phyloP scores from a whole-genome alignment of 2,329 filamentous ascomycete genomes.

The Aspergillus novoparasiticus region DNA sequence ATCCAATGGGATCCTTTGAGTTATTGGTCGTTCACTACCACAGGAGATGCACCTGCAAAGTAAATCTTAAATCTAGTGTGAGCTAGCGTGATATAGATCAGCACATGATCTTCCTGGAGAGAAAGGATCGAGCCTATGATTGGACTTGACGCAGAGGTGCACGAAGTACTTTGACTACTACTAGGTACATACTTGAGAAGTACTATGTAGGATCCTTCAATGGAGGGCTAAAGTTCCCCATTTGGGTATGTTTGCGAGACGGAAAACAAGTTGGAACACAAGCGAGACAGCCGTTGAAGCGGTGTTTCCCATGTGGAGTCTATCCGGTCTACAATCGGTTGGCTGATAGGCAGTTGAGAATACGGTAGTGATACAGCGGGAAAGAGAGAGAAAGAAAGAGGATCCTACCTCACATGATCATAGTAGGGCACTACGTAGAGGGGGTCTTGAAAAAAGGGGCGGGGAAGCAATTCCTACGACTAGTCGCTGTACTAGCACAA shows the following conservation, averaged over 20 bases:
- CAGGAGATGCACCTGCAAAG: constrained; percentile 1
- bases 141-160: background rate
- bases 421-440: constrained; percentile 3
- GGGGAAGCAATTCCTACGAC: background rate
- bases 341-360: constrained; percentile 14
- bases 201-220: background rate
- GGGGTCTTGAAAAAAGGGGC: constrained; percentile 4
- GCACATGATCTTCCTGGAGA: background rate
- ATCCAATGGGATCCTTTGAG: background rate
- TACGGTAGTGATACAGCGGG: constrained; percentile 17
- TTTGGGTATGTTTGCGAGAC: constrained; percentile 8
- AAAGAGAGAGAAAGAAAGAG: constrained; percentile 8
- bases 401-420: constrained; percentile 18
- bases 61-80: background rate
- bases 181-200: too few species aligned
- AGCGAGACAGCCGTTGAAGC: constrained; percentile 1
- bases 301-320: constrained; percentile 13
- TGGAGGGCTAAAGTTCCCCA: background rate
- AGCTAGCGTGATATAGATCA: background rate
- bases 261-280: constrained; percentile 2
- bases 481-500: background rate
- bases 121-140: background rate
- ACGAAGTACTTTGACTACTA: background rate
- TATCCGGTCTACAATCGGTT: background rate
- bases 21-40: background rate